Percentiles rank a stretch among this genome's conserved stretches.
Evolutionary conservation across 129 eudicot species (phyloP).

Genomic region (Lactuca saligna): DNA sequence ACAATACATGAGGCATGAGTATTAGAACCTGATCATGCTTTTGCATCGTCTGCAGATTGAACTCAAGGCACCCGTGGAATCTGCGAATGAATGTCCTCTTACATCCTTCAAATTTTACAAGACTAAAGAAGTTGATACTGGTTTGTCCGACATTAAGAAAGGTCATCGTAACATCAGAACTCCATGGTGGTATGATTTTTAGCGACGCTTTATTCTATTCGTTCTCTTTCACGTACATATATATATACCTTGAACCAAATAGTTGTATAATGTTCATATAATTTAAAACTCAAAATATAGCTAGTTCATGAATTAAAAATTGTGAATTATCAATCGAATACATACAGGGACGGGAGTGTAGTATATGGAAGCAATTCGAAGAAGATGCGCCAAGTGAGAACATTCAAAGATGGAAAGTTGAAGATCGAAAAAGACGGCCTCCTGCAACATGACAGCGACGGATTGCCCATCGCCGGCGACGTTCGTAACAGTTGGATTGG

Average conservation of each 20-base stretch:
- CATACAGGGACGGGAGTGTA: neutral
- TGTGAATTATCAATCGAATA: neutral
- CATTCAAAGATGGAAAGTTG: constrained; percentile 45
- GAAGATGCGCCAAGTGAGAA: constrained; percentile 30
- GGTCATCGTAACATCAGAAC: constrained; percentile 49
- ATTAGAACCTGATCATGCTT: neutral
- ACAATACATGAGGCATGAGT: neutral
- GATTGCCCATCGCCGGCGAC: constrained; percentile 37
- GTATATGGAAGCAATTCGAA: neutral
- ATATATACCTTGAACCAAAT: neutral
- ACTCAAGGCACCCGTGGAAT: constrained; percentile 36
- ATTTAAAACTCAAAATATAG: too few relatives aligned
- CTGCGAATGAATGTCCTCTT: constrained; percentile 46
- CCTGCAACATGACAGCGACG: constrained; percentile 32
- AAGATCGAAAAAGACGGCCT: constrained; percentile 42
- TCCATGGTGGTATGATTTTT: constrained; percentile 52
- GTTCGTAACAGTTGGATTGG: constrained; percentile 50
- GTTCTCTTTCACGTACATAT: neutral
- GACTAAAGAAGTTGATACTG: constrained; percentile 40
- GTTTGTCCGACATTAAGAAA: constrained; percentile 31
- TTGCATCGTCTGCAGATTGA: constrained; percentile 32
- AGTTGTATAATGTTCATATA: too few relatives aligned
- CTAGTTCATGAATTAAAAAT: too few relatives aligned
- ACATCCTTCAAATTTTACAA: constrained; percentile 47
- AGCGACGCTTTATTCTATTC: neutral